These are phyloP conservation scores for Lichtheimia ornata DNA, from an alignment of 371 early-diverging fungal species.

Conservation along the genomic window DNA sequence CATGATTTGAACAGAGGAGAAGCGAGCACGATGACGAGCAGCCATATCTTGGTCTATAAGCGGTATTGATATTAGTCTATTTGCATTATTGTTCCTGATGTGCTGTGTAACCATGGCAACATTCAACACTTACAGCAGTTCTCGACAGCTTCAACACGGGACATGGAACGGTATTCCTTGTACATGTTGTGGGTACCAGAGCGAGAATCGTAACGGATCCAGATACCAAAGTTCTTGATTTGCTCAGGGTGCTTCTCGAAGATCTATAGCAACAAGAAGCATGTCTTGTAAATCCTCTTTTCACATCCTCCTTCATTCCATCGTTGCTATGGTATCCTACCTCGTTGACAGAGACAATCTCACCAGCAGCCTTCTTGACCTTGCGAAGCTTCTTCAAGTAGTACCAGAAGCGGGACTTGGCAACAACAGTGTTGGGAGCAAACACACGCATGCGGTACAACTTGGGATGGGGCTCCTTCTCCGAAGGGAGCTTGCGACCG, in stretches of 20 bases:
- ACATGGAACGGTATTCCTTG: conserved; percentile 99
- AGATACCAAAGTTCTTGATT: conserved; percentile 99
- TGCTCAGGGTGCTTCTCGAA: conserved; percentile 90
- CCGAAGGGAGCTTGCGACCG: conserved; percentile 95
- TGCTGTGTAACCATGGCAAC: neutral
- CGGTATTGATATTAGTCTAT: neutral
- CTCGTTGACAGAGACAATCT: conserved; percentile 97
- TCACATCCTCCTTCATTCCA: no score
- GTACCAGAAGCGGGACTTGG: conserved; percentile 99
- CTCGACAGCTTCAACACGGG: conserved; percentile 93
- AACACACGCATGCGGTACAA: conserved; percentile 99
- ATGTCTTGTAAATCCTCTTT: neutral
- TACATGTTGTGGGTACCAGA: conserved; percentile 99
- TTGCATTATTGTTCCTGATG: neutral
- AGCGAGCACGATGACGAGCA: conserved; percentile 98
- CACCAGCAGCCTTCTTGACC: conserved; percentile 98
- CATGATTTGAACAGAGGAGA: conserved; percentile 97
- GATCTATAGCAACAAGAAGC: conserved; percentile 68
- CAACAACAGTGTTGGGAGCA: conserved; percentile 98
- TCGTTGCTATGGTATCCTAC: conserved; percentile 34
- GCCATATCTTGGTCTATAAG: conserved; percentile 96
- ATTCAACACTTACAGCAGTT: conserved; percentile 70
- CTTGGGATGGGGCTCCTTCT: conserved; percentile 92
- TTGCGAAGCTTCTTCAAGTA: conserved; percentile 98
- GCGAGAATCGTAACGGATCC: conserved; percentile 99